Evolutionary conservation across 2,329 filamentous ascomycete species (phyloP).

Genomic region (Trichoderma sp.): DNA sequence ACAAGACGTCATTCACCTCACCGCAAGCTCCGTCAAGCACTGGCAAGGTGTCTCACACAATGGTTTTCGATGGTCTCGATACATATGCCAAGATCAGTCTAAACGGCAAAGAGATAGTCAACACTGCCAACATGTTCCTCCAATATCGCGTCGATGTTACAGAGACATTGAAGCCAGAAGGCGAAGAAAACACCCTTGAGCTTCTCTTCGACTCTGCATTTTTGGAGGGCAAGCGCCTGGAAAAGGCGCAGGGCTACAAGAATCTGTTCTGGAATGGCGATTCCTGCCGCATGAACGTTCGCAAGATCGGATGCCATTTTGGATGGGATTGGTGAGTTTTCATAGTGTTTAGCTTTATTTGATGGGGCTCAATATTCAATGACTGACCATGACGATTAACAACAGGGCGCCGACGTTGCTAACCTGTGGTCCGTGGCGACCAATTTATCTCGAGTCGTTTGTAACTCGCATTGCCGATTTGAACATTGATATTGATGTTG

Average conservation of each 20-base stretch:
- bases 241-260: constrained; percentile 10
- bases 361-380: not conserved
- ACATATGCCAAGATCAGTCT: constrained; percentile 6
- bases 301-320: not conserved
- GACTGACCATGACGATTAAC: not conserved
- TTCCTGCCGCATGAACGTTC: constrained; percentile 2
- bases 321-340: not conserved
- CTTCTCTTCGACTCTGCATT: constrained; percentile 16
- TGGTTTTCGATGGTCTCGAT: constrained; percentile 16
- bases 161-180: not conserved
- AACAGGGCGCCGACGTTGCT: not conserved
- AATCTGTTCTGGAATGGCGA: constrained; percentile 11
- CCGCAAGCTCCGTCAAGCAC: not conserved
- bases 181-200: constrained; percentile 1
- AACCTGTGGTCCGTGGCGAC: constrained; percentile 9
- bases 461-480: constrained; percentile 10
- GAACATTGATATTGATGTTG: not conserved
- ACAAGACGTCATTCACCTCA: not conserved
- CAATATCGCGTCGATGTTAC: constrained; percentile 8
- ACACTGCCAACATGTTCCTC: constrained; percentile 16
- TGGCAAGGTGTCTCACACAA: not conserved
- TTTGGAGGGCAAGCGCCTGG: constrained; percentile 8
- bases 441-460: constrained; percentile 13
- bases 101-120: constrained; percentile 1
- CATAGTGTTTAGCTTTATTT: not conserved